These are phyloP conservation scores for Kregervanrija pseudodelftensis DNA, from an alignment of 805 yeast species.

Conservation along the genomic window DNA sequence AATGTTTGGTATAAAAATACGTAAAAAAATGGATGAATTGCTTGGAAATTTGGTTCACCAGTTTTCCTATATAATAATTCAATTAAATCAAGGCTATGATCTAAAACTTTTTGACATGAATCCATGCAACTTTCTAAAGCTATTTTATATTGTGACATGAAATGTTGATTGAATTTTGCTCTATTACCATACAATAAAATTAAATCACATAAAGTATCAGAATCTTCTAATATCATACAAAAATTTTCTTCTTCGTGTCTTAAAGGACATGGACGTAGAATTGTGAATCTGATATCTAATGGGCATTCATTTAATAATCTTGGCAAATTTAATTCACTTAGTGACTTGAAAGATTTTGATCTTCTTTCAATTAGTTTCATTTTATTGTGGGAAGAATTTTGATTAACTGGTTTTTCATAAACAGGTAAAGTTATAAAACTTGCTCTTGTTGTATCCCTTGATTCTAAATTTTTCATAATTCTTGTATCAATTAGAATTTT, in stretches of 20 bases:
- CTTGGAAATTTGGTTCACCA: conserved; percentile 26
- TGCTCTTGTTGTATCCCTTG: conserved; percentile 17
- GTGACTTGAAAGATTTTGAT: conserved; percentile 8
- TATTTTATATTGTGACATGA: conserved; percentile 30
- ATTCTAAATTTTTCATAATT: conserved; percentile 14
- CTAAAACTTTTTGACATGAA: conserved; percentile 33
- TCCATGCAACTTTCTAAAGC: conserved; percentile 33
- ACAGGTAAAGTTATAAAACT: conserved; percentile 23
- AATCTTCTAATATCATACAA: conserved; percentile 24
- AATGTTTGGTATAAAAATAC: conserved; percentile 45
- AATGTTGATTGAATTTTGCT: conserved; percentile 46
- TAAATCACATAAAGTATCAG: conserved; percentile 38
- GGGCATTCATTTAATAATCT: conserved; percentile 22
- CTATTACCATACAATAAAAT: conserved; percentile 41
- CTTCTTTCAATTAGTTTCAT: conserved; percentile 9
- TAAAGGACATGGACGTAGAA: conserved; percentile 22
- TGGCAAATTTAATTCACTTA: conserved; percentile 15
- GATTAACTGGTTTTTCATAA: conserved; percentile 19
- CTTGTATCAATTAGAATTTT: conserved; percentile 26
- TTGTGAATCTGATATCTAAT: conserved; percentile 24
- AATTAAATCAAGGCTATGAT: conserved; percentile 29
- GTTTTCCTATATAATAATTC: conserved; percentile 24
- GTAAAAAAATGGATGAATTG: conserved; percentile 39
- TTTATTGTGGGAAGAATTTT: conserved; percentile 3
- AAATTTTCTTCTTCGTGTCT: conserved; percentile 16